Conservation (phyloP, 345 rosid genomes). For the Salix dunnii region DNA sequence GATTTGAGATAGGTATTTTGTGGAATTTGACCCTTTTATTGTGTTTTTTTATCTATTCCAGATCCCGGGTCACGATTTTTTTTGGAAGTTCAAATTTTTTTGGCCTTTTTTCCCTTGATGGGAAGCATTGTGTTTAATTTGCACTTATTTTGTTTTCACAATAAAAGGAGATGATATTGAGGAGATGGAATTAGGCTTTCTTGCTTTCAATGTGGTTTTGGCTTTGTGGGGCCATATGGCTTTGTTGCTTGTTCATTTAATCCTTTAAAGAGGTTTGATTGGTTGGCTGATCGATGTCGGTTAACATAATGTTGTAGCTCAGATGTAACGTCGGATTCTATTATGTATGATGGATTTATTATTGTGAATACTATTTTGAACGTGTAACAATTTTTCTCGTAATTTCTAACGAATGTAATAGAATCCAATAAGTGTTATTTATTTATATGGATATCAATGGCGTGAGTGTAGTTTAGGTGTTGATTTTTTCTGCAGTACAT, state of each 20-base stretch:
- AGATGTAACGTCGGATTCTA: neutral
- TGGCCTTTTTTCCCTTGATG: neutral
- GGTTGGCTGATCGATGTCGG: constrained; percentile 8
- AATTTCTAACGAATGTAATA: neutral
- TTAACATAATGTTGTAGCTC: constrained; percentile 1
- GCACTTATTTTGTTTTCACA: neutral
- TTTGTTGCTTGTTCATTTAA: neutral
- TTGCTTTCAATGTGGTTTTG: neutral
- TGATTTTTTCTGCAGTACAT: constrained; percentile 11
- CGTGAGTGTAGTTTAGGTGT: constrained; percentile 17
- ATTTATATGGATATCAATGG: constrained; percentile 11
- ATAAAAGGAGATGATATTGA: neutral
- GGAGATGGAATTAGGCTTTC: neutral
- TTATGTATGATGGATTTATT: neutral
- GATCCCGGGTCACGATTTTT: no score
- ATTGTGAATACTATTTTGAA: neutral
- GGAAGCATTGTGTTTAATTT: neutral
- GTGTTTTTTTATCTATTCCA: neutral
- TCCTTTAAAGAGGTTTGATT: constrained; percentile 6
- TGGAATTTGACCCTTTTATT: neutral
- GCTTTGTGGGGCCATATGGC: neutral
- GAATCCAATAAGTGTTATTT: neutral
- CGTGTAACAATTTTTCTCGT: neutral
- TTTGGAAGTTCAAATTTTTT: neutral
- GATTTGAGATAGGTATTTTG: neutral